Percentiles rank a stretch among this genome's conserved stretches.
Conservation (phyloP, 1,284 basidiomycete species). For the Ceratobasidium sp. region DNA sequence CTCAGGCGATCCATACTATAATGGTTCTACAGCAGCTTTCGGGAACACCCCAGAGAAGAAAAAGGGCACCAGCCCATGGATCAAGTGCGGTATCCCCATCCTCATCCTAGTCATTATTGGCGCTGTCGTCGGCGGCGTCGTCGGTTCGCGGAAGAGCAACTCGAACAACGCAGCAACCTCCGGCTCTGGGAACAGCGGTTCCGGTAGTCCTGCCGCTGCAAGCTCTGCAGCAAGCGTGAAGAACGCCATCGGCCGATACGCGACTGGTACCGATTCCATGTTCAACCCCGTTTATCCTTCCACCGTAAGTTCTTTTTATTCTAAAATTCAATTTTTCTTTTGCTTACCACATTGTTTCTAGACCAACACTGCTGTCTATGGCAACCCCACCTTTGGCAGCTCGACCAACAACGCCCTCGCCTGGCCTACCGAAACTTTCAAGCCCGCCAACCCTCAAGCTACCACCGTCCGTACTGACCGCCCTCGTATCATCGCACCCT, state of each 20-base stretch:
- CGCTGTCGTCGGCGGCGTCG: constrained; percentile 82
- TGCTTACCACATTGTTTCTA: constrained; percentile 55
- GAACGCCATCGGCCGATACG: constrained; percentile 72
- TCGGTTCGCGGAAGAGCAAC: constrained; percentile 71
- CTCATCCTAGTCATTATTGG: constrained; percentile 76
- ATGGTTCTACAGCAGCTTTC: constrained; percentile 47
- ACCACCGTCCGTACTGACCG: constrained; percentile 80
- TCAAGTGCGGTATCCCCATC: constrained; percentile 76
- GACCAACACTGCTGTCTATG: constrained; percentile 85
- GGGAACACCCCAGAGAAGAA: constrained; percentile 35
- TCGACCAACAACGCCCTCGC: constrained; percentile 64
- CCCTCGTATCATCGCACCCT: constrained; percentile 91
- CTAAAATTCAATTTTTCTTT: constrained; percentile 7
- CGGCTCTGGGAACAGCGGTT: constrained; percentile 51
- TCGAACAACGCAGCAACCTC: constrained; percentile 57
- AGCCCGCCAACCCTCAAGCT: constrained; percentile 71
- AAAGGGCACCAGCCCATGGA: constrained; percentile 66
- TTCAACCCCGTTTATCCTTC: constrained; percentile 89
- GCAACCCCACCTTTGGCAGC: constrained; percentile 78
- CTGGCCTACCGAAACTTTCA: constrained; percentile 84
- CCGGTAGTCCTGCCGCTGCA: constrained; percentile 57
- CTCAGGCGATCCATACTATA: constrained; percentile 50
- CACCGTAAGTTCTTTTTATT: constrained; percentile 69
- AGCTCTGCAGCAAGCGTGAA: constrained; percentile 72
- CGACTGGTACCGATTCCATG: constrained; percentile 80